Evolutionary conservation across 2,329 filamentous ascomycete species (phyloP).

Genomic region (Graphiopsis chlorocephala): DNA sequence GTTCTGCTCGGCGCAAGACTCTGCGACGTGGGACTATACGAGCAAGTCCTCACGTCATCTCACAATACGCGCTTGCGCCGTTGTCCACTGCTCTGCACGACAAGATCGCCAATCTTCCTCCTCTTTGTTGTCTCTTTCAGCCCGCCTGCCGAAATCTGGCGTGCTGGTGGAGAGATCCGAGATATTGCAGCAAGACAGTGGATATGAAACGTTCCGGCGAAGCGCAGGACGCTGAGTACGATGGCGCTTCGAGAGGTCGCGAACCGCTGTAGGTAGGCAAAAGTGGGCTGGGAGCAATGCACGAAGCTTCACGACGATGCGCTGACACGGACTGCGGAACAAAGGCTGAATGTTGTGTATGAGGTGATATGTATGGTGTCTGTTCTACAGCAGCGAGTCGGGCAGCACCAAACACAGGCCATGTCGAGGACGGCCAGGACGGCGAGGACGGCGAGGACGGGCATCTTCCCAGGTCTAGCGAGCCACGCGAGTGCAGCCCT

Average conservation of each 20-base stretch:
- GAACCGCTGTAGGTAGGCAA: neutral
- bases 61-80: neutral
- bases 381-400: neutral
- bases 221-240: neutral
- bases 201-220: neutral
- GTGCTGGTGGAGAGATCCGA: neutral
- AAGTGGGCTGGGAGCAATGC: neutral
- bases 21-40: slow-evolving; percentile 14
- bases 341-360: neutral
- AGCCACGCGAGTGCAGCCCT: neutral
- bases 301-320: neutral
- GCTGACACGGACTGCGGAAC: neutral
- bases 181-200: neutral
- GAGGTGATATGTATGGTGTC: neutral
- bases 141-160: neutral
- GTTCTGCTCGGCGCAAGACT: neutral
- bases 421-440: neutral
- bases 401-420: neutral
- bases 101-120: neutral
- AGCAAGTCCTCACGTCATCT: slow-evolving; percentile 10
- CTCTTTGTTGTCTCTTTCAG: neutral
- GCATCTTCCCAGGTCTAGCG: neutral
- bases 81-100: neutral
- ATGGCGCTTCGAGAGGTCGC: neutral
- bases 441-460: neutral